These are phyloP conservation scores for Cryptosporidium meleagridis DNA, from an alignment of 169 alveolate genomes.

Conservation along the genomic window DNA sequence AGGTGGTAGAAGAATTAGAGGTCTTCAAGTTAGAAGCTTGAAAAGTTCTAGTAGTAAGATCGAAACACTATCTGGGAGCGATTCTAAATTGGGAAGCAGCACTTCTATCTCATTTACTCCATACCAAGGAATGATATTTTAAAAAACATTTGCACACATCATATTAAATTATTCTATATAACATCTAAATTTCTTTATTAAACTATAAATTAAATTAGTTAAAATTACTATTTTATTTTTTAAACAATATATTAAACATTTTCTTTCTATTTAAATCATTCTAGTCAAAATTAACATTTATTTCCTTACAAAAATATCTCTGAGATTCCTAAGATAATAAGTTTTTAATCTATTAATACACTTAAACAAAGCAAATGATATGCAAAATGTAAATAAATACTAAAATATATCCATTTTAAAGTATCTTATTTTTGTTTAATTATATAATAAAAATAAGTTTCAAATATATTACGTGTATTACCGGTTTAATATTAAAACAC, in stretches of 20 bases:
- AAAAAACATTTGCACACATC: not conserved
- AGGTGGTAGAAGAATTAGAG: conserved; percentile 6
- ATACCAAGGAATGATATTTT: conserved; percentile 70
- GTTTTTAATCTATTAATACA: too few species aligned
- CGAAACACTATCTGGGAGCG: not conserved
- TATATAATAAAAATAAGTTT: too few species aligned
- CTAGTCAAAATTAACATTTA: too few species aligned
- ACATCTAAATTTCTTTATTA: too few species aligned
- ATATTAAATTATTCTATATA: not conserved
- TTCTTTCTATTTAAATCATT: too few species aligned
- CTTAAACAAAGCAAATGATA: not conserved
- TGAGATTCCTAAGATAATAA: not conserved
- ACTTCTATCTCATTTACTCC: conserved; percentile 68
- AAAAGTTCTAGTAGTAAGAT: not conserved
- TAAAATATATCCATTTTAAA: too few species aligned
- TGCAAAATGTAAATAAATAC: too few species aligned
- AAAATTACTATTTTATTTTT: too few species aligned
- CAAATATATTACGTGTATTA: too few species aligned
- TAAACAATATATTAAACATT: too few species aligned
- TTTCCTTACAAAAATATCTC: too few species aligned
- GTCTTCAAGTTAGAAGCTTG: not conserved
- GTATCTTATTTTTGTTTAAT: too few species aligned
- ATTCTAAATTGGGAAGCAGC: conserved; percentile 11
- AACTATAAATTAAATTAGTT: not conserved
- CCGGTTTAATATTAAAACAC: not conserved